A percentile compares a stretch with the other conserved stretches of the same genome.
Evolutionary conservation across 352 stramenopile genomes (phyloP).

Genomic region (Blastocystis sp.): DNA sequence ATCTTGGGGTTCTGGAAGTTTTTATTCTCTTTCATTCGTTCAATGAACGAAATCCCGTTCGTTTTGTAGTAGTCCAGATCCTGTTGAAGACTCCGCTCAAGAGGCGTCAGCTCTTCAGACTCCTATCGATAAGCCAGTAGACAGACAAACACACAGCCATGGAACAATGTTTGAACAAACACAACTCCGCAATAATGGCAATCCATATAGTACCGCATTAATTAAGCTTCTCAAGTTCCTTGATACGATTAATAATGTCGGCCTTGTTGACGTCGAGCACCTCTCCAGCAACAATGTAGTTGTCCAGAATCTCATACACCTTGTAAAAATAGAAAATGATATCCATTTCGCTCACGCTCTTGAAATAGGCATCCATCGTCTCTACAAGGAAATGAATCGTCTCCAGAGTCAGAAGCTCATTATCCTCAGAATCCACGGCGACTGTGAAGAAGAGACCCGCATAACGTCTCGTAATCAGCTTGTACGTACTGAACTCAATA

Average conservation of each 20-base stretch:
- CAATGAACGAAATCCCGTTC: neutral
- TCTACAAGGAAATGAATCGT: conserved; percentile 96
- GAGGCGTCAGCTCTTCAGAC: neutral
- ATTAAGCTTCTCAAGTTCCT: conserved; percentile 78
- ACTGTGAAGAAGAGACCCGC: conserved; percentile 94
- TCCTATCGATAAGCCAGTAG: too few species aligned
- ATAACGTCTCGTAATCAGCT: conserved; percentile 95
- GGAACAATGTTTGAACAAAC: conserved; percentile 10
- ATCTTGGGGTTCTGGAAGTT: conserved; percentile 53
- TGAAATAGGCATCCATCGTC: conserved; percentile 91
- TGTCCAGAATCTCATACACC: conserved; percentile 82
- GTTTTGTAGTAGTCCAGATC: conserved; percentile 20
- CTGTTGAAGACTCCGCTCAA: neutral
- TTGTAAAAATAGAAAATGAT: conserved; percentile 86
- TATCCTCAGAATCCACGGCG: conserved; percentile 75
- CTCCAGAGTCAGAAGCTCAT: conserved; percentile 91
- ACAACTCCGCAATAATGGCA: neutral
- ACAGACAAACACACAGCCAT: too few species aligned
- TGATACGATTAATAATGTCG: conserved; percentile 80
- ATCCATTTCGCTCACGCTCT: conserved; percentile 94
- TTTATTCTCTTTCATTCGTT: conserved; percentile 46
- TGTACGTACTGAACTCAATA: conserved; percentile 93
- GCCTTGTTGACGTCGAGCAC: conserved; percentile 79
- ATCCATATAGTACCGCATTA: neutral
- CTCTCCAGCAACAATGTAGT: conserved; percentile 83